These are phyloP conservation scores for Fusarium annulatum DNA, from an alignment of 2,329 filamentous ascomycete species.

Conservation along the genomic window DNA sequence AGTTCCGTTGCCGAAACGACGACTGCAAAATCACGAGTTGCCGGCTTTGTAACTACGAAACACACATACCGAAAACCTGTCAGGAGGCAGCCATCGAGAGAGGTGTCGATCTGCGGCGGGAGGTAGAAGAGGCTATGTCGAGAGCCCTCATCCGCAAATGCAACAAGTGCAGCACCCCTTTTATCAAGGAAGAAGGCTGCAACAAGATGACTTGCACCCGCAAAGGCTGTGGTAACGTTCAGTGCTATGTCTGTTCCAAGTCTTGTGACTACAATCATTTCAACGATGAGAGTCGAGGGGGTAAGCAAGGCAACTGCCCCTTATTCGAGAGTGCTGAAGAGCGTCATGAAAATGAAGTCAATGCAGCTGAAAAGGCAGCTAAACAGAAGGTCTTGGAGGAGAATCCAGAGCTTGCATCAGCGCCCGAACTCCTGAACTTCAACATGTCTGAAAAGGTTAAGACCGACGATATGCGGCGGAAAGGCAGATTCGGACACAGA, in stretches of 20 bases:
- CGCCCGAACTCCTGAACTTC: slow-evolving; percentile 67
- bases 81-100: slow-evolving; percentile 71
- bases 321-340: slow-evolving; percentile 72
- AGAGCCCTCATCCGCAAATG: slow-evolving; percentile 80
- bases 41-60: slow-evolving; percentile 73
- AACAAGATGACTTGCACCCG: slow-evolving; percentile 83
- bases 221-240: slow-evolving; percentile 60
- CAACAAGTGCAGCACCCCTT: slow-evolving; percentile 75
- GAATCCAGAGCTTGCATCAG: slow-evolving; percentile 65
- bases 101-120: slow-evolving; percentile 69
- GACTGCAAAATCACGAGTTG: slow-evolving; percentile 74
- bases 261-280: slow-evolving; percentile 78
- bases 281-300: slow-evolving; percentile 60
- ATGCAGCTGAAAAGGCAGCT: slow-evolving; percentile 68
- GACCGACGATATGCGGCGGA: slow-evolving; percentile 53
- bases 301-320: slow-evolving; percentile 68
- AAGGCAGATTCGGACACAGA: not conserved
- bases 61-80: slow-evolving; percentile 79
- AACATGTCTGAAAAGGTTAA: slow-evolving; percentile 66
- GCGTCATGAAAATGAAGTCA: slow-evolving; percentile 72
- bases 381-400: slow-evolving; percentile 65
- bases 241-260: slow-evolving; percentile 79
- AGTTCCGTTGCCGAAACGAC: slow-evolving; percentile 77
- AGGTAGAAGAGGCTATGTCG: slow-evolving; percentile 87
- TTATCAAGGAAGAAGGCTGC: slow-evolving; percentile 82